Conservation (phyloP, 495 filamentous ascomycete genomes). For the Glutinoglossum americanum region DNA sequence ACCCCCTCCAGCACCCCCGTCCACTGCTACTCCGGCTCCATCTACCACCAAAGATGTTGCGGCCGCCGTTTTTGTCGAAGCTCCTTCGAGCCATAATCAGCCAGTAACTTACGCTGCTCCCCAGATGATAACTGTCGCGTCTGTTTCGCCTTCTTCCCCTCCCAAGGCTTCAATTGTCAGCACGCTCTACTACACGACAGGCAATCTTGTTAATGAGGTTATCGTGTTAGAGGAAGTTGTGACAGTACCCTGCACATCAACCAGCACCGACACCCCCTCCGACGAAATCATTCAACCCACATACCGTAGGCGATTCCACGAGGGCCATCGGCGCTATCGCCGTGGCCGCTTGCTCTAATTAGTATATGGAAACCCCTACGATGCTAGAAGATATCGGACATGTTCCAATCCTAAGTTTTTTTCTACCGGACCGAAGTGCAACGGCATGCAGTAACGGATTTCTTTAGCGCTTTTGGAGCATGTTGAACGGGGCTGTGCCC, state of each 20-base stretch:
- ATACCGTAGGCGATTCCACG: background rate
- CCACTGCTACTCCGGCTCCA: background rate
- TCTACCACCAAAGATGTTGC: background rate
- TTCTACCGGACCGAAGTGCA: background rate
- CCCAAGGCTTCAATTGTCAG: background rate
- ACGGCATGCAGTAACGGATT: background rate
- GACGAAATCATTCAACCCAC: background rate
- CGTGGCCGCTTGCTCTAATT: background rate
- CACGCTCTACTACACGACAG: slow-evolving; percentile 14
- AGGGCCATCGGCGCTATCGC: background rate
- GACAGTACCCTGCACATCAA: slow-evolving; percentile 8
- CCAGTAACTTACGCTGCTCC: slow-evolving; percentile 6
- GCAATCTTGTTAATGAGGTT: slow-evolving; percentile 14
- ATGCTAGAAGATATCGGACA: background rate
- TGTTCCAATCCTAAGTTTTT: background rate
- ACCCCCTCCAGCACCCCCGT: background rate
- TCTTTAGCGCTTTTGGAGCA: background rate
- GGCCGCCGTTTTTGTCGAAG: background rate
- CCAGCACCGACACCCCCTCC: slow-evolving; percentile 1
- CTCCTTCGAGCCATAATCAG: background rate
- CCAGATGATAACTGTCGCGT: slow-evolving; percentile 8
- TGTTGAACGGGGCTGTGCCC: background rate
- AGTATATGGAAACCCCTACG: background rate
- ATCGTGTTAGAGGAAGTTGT: slow-evolving; percentile 16
- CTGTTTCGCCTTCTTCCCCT: slow-evolving; percentile 5